Percentiles rank a stretch among this genome's conserved stretches.
phyloP scores from a whole-genome alignment of 371 early-diverging fungal genomes.

The Rhizopus stolonifer region DNA sequence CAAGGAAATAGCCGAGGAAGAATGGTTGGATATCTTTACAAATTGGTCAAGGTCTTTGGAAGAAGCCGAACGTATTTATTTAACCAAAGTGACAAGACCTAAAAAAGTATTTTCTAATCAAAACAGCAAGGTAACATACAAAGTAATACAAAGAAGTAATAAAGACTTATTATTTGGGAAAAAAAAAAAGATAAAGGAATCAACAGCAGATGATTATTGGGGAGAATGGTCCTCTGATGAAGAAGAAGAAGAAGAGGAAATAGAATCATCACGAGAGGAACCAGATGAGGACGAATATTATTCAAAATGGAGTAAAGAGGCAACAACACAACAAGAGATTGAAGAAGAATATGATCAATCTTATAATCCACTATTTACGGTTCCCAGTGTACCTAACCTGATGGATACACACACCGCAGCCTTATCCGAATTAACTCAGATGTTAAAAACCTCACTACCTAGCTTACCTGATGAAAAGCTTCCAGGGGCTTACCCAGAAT shows the following conservation, averaged over 20 bases:
- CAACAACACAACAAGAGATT: conserved; percentile 32
- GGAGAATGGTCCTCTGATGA: conserved; percentile 52
- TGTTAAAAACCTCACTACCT: conserved; percentile 40
- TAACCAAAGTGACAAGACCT: conserved; percentile 29
- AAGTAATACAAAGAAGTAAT: background rate
- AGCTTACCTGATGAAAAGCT: conserved; percentile 10
- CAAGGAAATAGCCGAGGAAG: conserved; percentile 31
- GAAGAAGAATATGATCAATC: conserved; percentile 53
- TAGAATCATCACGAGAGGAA: conserved; percentile 9
- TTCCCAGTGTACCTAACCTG: conserved; percentile 52
- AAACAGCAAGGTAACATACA: background rate
- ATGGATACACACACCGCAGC: conserved; percentile 46
- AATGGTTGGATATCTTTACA: conserved; percentile 38
- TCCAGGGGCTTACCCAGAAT: conserved; percentile 43
- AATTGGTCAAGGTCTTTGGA: conserved; percentile 66
- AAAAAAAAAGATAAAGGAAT: conserved; percentile 13
- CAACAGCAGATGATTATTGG: conserved; percentile 47
- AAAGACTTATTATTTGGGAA: background rate
- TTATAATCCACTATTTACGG: conserved; percentile 51
- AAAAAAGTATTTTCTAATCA: conserved; percentile 13
- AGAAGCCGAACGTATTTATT: conserved; percentile 57
- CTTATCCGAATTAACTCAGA: conserved; percentile 40
- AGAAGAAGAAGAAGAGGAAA: conserved; percentile 10
- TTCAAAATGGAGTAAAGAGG: conserved; percentile 37
- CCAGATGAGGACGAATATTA: conserved; percentile 45